Evolutionary conservation across 2,329 filamentous ascomycete species (phyloP).

Genomic region (Claviceps spartinae): DNA sequence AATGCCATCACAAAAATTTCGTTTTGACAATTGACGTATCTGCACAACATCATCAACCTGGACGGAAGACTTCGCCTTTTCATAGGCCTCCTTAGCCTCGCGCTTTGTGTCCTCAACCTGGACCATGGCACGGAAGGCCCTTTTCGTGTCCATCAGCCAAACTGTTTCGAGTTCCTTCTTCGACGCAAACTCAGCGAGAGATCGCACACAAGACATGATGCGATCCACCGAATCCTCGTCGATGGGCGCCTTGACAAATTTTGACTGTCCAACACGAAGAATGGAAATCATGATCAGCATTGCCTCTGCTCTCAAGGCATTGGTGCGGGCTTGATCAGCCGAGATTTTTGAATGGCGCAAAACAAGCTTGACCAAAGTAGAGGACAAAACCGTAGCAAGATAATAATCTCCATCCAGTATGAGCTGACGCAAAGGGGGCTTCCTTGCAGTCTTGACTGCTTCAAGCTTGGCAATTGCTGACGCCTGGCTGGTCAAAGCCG

Average conservation of each 20-base stretch:
- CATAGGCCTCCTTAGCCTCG: conserved; percentile 80
- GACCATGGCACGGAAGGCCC: conserved; percentile 94
- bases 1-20: conserved; percentile 65
- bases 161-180: conserved; percentile 85
- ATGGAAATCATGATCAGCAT: conserved; percentile 99
- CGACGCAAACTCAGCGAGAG: conserved; percentile 76
- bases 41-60: conserved; percentile 92
- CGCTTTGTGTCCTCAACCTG: conserved; percentile 96
- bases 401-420: conserved; percentile 98
- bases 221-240: conserved; percentile 97
- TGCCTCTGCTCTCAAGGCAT: conserved; percentile 85
- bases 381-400: conserved; percentile 85
- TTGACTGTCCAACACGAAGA: conserved; percentile 93
- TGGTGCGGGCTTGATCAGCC: conserved; percentile 71
- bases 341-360: conserved; percentile 96
- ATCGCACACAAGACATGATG: conserved; percentile 94
- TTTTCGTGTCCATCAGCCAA: conserved; percentile 87
- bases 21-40: conserved; percentile 87
- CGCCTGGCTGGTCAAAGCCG: conserved; percentile 84
- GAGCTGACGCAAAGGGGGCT: conserved; percentile 84
- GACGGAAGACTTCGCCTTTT: conserved; percentile 85
- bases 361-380: conserved; percentile 90
- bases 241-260: conserved; percentile 93
- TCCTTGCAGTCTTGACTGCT: conserved; percentile 92
- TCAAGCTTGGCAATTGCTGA: conserved; percentile 82